phyloP scores from a whole-genome alignment of 108 stramenopile genomes.

The Parietichytrium sp. region DNA sequence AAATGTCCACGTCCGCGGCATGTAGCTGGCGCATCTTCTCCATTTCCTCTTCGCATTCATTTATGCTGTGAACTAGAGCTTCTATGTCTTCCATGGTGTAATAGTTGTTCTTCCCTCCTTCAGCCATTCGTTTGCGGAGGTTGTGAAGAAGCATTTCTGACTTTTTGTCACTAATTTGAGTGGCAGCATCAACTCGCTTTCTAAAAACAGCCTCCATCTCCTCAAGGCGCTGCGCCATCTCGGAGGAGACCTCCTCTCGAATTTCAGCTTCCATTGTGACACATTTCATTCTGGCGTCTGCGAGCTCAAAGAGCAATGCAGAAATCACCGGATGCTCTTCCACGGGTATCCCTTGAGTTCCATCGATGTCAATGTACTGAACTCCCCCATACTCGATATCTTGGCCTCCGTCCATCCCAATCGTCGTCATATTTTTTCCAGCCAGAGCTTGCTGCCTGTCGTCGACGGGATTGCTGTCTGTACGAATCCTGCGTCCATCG shows the following conservation, averaged over 20 bases:
- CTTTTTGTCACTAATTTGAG: constrained; percentile 26
- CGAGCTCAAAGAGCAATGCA: constrained; percentile 1
- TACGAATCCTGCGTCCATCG: background rate
- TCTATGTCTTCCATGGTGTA: constrained; percentile 20
- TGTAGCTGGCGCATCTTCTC: constrained; percentile 32
- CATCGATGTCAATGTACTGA: background rate
- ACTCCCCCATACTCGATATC: background rate
- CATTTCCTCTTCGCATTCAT: constrained; percentile 38
- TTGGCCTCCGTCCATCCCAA: background rate
- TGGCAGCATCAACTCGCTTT: constrained; percentile 7
- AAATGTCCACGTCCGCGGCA: background rate
- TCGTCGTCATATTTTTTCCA: background rate
- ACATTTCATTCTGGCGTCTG: background rate
- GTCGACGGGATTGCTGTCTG: background rate
- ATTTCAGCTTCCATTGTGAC: constrained; percentile 47
- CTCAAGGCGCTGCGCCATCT: constrained; percentile 47
- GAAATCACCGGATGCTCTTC: background rate
- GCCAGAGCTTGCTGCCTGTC: background rate
- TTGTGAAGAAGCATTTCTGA: constrained; percentile 22
- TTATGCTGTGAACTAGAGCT: constrained; percentile 14
- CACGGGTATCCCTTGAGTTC: background rate
- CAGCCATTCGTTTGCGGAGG: constrained; percentile 32
- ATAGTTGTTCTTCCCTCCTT: background rate
- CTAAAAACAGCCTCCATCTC: constrained; percentile 38
- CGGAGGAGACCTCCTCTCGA: constrained; percentile 44